phyloP scores from a whole-genome alignment of 345 rosid species.

The Carallia brachiata region DNA sequence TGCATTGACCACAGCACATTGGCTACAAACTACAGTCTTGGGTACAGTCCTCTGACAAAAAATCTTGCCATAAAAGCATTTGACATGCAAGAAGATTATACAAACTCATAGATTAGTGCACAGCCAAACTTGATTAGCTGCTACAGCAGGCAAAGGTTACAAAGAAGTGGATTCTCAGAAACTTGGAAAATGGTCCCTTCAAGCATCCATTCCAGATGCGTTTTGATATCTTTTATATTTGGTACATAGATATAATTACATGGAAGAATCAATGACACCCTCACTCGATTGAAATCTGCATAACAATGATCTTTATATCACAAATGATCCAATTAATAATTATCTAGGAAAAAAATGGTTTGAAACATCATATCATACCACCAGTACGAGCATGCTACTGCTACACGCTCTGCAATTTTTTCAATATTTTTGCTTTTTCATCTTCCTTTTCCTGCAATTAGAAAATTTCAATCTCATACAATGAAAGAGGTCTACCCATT shows the following conservation, averaged over 20 bases:
- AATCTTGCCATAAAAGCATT: not conserved
- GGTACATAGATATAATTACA: slow-evolving; percentile 25
- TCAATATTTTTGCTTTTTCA: slow-evolving; percentile 39
- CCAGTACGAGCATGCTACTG: slow-evolving; percentile 28
- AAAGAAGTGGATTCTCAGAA: slow-evolving; percentile 16
- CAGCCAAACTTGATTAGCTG: slow-evolving; percentile 23
- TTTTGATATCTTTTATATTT: slow-evolving; percentile 16
- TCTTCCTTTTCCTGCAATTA: slow-evolving; percentile 47
- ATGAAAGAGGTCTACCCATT: not conserved
- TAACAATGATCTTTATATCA: not conserved
- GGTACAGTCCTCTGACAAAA: slow-evolving; percentile 9
- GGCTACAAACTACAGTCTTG: slow-evolving; percentile 7
- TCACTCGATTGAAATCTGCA: slow-evolving; percentile 23
- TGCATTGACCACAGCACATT: not conserved
- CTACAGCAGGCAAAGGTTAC: slow-evolving; percentile 15
- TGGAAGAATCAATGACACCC: slow-evolving; percentile 7
- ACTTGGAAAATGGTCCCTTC: slow-evolving; percentile 16
- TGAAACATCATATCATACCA: not conserved
- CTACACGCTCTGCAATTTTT: slow-evolving; percentile 52
- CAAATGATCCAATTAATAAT: not conserved
- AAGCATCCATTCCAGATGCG: slow-evolving; percentile 17
- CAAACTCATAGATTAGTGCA: slow-evolving; percentile 23
- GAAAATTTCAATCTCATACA: not conserved
- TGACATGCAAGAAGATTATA: slow-evolving; percentile 22
- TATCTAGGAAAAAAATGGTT: slow-evolving; percentile 1